Base-by-base conservation (phyloP, 108 stramenopile species). In the Mayamaea pseudoterrestris region DNA sequence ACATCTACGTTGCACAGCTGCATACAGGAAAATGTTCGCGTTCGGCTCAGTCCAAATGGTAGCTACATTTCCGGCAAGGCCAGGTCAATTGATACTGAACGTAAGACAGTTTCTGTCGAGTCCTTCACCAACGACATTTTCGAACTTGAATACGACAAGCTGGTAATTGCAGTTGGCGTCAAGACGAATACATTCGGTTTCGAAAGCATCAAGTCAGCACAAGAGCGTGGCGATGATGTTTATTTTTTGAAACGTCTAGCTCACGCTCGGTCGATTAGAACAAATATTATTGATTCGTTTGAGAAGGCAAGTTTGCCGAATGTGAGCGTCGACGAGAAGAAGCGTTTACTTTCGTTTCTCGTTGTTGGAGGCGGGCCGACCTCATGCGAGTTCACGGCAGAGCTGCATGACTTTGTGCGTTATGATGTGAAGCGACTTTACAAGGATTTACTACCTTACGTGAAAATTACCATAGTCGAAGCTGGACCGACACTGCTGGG, bases 321-420 rank as follows among this genome's bases (percentile, higher is more conserved):
- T 44, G 59, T 78, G 14, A 51, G 71, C 14, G 50, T 68, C 6
- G 67, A 46, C 7, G 90, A 93, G 59, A 77, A 84, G 1, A 30
- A 66, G 26, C 73, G 93, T 14, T 65, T 99, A 1, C 80, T 99
- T 0, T 78, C 80, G 20, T 99, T 99, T 62, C 76, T 99, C 42
- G 85, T 99, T 5, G 96, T 97, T 3, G 98, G 93, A 5, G 96
- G 98, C 0, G 98, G 98, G 12, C 96, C 98, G 2, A 99, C 95
- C 20, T 76, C 73, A 20, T 91, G 95, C 54, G 95, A 97, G 75
- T 96, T 96, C 58, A 77, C 90, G 36, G 31, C 86, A 12, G 98
- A 99, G 66, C 62, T 98, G 30, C 80, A 95, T 57, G 87, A 89
- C 32, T 96, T 98, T 54, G 50, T 99, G 41, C 69, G 48, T 22